Evolutionary conservation across 768 basidiomycete species (phyloP), one percentile per base, ranked within the genome.

Genomic region (Calocybe indica): DNA sequence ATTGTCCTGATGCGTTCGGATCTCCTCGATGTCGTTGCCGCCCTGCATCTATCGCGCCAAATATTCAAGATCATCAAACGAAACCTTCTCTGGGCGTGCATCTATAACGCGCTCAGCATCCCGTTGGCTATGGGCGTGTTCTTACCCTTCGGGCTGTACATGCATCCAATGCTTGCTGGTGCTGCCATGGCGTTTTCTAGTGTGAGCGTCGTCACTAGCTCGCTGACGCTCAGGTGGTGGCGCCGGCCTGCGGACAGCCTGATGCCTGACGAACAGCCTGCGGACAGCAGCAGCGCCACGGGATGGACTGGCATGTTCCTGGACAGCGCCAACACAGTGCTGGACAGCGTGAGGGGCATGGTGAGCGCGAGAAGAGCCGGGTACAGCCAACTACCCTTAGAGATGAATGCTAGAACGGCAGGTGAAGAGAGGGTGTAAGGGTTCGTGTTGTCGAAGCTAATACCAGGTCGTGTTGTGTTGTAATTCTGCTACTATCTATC

Each of bases 101-200:
- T 94, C 45, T 96, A 96, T 71, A 96, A 97, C 59, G 62, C 95
- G 32, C 67, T 95, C 48, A 90, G 92, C 46, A 95, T 99, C 50
- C 96, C 96, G 12, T 80, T 98, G 40, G 96, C 96, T 14, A 99
- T 99, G 96, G 96, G 96, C 22, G 48, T 98, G 40, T 84, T 99
- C 71, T 74, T 98, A 9, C 96, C 96, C 0, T 78, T 92, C 62
- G 92, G 92, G 10, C 54, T 95, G 29, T 91, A 93, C 64, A 82
- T 98, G 62, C 96, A 93, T 57, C 96, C 96, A 7, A 98, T 98
- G 95, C 82, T 93, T 70, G 92, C 96, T 0, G 95, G 92, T n/a
- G 92, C 86, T 2, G 94, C 94, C 28, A 99, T 99, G 96, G 96
- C 96, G 22, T 93, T 92, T 64, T 94, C 91, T 32, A 91, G 87